phyloP scores from a whole-genome alignment of 2,329 filamentous ascomycete species.

The Penicillium paneum region DNA sequence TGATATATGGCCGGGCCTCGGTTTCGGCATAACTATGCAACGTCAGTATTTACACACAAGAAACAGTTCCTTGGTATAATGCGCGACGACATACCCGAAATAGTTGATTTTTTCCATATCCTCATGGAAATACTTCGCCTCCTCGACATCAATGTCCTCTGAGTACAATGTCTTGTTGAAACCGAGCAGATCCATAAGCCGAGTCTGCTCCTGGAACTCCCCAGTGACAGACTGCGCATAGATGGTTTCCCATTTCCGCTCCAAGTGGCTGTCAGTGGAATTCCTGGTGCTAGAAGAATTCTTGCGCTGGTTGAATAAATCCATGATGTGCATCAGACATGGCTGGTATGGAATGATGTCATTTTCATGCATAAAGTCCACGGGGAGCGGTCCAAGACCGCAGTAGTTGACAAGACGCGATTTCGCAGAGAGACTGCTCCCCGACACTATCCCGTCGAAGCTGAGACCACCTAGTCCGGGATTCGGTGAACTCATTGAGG shows the following conservation, averaged over 20 bases:
- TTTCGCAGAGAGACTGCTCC: constrained; percentile 31
- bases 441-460: constrained; percentile 27
- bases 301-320: constrained; percentile 29
- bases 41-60: background rate
- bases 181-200: constrained; percentile 35
- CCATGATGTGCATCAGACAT: constrained; percentile 30
- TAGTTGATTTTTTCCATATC: constrained; percentile 39
- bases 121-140: constrained; percentile 34
- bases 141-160: constrained; percentile 26
- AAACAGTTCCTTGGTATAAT: background rate
- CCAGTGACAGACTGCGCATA: constrained; percentile 32
- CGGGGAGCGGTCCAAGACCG: constrained; percentile 28
- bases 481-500: constrained; percentile 18
- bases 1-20: constrained; percentile 38
- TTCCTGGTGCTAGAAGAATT: background rate
- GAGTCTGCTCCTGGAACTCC: constrained; percentile 26
- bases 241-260: constrained; percentile 28
- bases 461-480: constrained; percentile 29
- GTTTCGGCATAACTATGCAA: constrained; percentile 35
- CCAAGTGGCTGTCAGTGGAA: constrained; percentile 11
- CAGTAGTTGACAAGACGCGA: constrained; percentile 32
- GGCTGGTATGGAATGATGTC: constrained; percentile 31
- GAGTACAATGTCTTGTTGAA: constrained; percentile 32
- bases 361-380: constrained; percentile 30
- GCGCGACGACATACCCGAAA: constrained; percentile 36